Percentiles rank a stretch among this genome's conserved stretches.
Conservation (phyloP, 1,284 basidiomycete species). For the Malassezia sp. region DNA sequence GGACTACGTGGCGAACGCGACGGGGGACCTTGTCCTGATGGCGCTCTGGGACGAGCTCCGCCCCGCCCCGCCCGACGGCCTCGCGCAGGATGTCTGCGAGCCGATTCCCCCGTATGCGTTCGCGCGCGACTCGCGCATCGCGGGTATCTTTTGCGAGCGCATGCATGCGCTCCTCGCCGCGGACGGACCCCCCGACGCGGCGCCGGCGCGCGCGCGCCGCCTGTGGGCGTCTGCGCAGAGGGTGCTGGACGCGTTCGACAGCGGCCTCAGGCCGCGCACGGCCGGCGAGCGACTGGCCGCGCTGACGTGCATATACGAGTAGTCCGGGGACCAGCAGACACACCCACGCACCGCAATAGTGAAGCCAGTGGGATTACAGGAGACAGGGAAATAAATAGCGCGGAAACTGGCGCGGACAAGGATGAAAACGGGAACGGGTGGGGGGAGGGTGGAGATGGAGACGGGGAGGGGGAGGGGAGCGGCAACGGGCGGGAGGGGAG, state of each 20-base stretch:
- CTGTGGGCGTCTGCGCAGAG: conserved; percentile 2
- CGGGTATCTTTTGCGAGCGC: not conserved
- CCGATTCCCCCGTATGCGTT: conserved; percentile 12
- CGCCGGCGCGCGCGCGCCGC: not conserved
- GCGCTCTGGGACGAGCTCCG: conserved; percentile 26
- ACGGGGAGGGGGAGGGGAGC: too few relatives aligned
- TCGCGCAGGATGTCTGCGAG: not conserved
- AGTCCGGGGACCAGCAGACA: too few relatives aligned
- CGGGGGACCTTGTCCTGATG: conserved; percentile 37
- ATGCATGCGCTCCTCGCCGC: not conserved
- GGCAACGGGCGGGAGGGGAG: too few relatives aligned
- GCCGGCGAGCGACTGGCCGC: not conserved
- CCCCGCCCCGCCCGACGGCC: not conserved
- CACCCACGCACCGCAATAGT: too few relatives aligned
- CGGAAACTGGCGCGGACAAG: too few relatives aligned
- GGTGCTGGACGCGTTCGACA: conserved; percentile 1
- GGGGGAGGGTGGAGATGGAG: too few relatives aligned
- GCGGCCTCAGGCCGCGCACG: not conserved
- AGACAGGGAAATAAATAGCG: too few relatives aligned
- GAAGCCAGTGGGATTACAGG: too few relatives aligned
- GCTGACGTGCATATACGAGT: not conserved
- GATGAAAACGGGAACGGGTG: too few relatives aligned
- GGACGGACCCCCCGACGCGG: not conserved
- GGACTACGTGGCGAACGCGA: conserved; percentile 38
- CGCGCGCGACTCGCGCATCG: conserved; percentile 12